Evolutionary conservation across 2,329 filamentous ascomycete genomes (phyloP), one percentile per base, ranked within the genome.

Genomic region (Colletotrichum sojae): DNA sequence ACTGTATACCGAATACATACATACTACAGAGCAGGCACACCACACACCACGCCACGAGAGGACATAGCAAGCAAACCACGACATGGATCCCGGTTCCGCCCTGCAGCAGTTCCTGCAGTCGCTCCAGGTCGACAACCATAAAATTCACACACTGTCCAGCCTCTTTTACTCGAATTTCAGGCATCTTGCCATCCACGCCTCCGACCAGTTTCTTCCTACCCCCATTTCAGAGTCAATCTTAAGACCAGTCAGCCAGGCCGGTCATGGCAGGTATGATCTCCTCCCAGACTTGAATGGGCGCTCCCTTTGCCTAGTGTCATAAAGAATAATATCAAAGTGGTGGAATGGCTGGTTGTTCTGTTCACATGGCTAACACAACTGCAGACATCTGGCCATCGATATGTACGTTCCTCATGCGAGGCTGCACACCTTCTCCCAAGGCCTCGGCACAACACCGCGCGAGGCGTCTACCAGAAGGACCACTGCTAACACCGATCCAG

Each of bases 311-410:
- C 31, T 36, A 8, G 8, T 10, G 2, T 36, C 31, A 36, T 36
- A 9, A 36, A 36, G 2, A 36, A 2, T 2, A 10, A 9, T 36
- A 9, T 36, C 31, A 6, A 36, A 25, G 22, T 5, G 31, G 10
- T 10, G 31, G 31, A 36, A 10, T 36, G 8, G 4, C 31, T 36
- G 2, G 6, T 12, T 3, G 9, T 36, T 36, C 31, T 36, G 25
- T 36, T 10, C 27, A 31, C n/a, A 9, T 2, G n/a, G 49, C 65
- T 75, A 54, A 72, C 63, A 54, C 67, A 22, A 51, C 52, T 57
- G 22, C 73, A 90, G 88, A 71, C 86, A 88, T 79, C 85, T 86
- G 71, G 90, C 84, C 67, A 90, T 90, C 79, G 91, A 89, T 80
- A 90, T 89, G 90, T 92, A 80, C 85, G 86, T 74, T 74, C 73